Base-by-base conservation (phyloP, 1,139 yeast genomes). In the Scheffersomyces insectosa region DNA sequence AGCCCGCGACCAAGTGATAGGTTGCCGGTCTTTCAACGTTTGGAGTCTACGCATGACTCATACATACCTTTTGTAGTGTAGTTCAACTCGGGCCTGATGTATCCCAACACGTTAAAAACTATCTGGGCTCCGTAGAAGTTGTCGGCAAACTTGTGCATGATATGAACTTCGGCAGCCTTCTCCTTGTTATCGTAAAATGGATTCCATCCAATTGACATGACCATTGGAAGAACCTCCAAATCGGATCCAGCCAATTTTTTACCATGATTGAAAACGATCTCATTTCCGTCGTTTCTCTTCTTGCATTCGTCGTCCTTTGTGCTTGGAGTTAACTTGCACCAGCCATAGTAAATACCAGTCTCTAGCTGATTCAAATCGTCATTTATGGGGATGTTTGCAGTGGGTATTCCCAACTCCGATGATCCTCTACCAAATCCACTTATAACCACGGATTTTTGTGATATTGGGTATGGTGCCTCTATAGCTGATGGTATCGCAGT, bases 341-440 rank as follows among this genome's bases (percentile, higher is more conserved):
- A 90, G 1, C 99, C 99, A 59, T 82, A 93, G 65, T 93, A 95
- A 11, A 95, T 93, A 2, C 99, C 99, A 0, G 95, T 78, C 1
- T 83, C 83, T 34, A 86, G 67, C 3, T 63, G 47, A 31, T 74
- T 66, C 38, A 78, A 50, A 8, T 77, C 65, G 15, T 75, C 73
- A 11, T 75, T 77, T 9, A 88, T 77, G 1, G 91, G 89, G 20
- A 91, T 80, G 58, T 93, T 93, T 13, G 98, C 99, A 0, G 99
- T 93, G 3, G 99, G 99, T 42, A 90, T 87, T 0, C 98, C 98
- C 38, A 95, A 73, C 55, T 90, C 97, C 0, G 95, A 67, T 0
- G 97, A 88, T 1, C 99, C 99, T 46, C 99, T 77, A 4, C 99
- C 99, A 65, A 88, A 93, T 0, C 99, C 99, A 35, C 93, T 79